Base-by-base conservation (phyloP, 306 rosid genomes). In the Trifolium repens region DNA sequence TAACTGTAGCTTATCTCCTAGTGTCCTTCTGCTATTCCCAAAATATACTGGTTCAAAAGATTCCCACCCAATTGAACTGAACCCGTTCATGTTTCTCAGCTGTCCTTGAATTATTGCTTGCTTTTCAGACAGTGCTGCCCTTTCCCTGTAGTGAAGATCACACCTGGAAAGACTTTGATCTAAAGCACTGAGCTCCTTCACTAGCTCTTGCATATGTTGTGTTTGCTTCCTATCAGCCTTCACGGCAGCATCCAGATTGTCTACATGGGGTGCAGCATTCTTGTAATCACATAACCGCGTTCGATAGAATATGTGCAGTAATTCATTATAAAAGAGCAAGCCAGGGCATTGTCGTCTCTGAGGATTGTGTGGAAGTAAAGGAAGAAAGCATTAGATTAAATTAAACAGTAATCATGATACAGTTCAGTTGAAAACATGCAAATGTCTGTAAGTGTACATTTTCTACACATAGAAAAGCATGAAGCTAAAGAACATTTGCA, bases 221-320 rank as follows among this genome's bases (percentile, higher is more conserved):
- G 87, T 87, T 78, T 86, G 89, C 82, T 85, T 92, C 85, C 84
- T 80, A 80, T 91, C 96, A 64, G 88, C 84, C 86, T 87, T 94
- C 97, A 91, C 73, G 54, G 97, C 93, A 84, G 96, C 96, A 70
- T 94, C 98, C 86, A 94, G 82, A 80, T 77, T 91, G 83, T 94
- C 98, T 32, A 91, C 88, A 78, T 91, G 97, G 15, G 88, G 89
- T 42, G 91, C 89, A 81, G 93, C 98, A 82, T 87, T 90, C 91
- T 94, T 94, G 89, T 94, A 91, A 84, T 94, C 98, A 73, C 98
- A 94, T 60, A 91, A 82, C 81, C 96, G 93, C 71, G 92, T 79
- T 65, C 90, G 89, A 76, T 94, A 94, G 87, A 94, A 94, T 80
- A 91, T 83, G 71, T 94, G 96, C 79, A 94, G 87, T 75, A 94